Percentiles rank a stretch among this genome's conserved stretches.
Conservation (phyloP, 768 basidiomycete species). For the Chalciporus piperatus region DNA sequence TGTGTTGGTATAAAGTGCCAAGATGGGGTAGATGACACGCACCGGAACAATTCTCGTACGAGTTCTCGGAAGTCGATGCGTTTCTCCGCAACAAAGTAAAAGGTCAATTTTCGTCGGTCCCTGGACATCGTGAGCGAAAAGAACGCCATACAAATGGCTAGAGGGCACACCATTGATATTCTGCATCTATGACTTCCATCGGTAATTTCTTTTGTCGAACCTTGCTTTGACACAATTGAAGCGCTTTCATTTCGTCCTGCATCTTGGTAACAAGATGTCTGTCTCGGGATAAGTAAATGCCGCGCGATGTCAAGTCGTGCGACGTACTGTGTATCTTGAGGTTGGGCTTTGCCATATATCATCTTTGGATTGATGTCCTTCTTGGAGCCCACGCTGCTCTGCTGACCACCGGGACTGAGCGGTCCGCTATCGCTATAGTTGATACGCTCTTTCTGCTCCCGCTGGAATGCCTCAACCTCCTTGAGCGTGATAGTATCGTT, state of each 20-base stretch:
- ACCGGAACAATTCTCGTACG: constrained; percentile 93
- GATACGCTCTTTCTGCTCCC: constrained; percentile 64
- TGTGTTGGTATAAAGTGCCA: constrained; percentile 2
- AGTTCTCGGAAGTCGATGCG: constrained; percentile 96
- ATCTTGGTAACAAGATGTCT: constrained; percentile 79
- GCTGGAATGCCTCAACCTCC: constrained; percentile 90
- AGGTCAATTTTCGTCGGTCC: constrained; percentile 97
- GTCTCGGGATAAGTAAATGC: constrained; percentile 8
- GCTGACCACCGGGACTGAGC: constrained; percentile 46
- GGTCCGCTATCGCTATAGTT: constrained; percentile 42
- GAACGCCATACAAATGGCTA: background rate
- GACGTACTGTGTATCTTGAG: constrained; percentile 77
- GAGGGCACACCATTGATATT: constrained; percentile 87
- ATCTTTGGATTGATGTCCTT: constrained; percentile 97
- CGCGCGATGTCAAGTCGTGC: background rate
- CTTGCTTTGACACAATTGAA: constrained; percentile 88
- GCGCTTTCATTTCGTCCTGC: constrained; percentile 88
- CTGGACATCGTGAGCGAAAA: constrained; percentile 36
- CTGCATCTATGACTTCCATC: constrained; percentile 98
- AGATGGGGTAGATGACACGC: constrained; percentile 1
- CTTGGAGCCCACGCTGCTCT: constrained; percentile 43
- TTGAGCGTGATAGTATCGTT: constrained; percentile 87
- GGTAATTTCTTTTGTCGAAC: constrained; percentile 92
- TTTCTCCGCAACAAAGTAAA: constrained; percentile 96
- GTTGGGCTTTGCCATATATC: constrained; percentile 86